Base-by-base conservation (phyloP, 2,329 filamentous ascomycete species). In the Fusarium paranaense region DNA sequence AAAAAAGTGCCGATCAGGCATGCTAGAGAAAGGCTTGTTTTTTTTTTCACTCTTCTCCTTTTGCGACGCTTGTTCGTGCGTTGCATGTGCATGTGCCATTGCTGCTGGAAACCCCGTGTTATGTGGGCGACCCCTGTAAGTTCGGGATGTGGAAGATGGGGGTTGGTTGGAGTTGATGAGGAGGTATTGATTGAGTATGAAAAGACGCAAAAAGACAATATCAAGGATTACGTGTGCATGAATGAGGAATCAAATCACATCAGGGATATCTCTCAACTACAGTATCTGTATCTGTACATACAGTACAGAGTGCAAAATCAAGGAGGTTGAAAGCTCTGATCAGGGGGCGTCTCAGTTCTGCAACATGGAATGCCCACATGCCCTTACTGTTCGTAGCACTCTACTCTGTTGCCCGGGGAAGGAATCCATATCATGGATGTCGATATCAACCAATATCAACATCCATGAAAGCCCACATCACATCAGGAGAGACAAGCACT, bases 161-260 rank as follows among this genome's bases (percentile, higher is more conserved):
- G 50, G 50, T 32, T 54, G 50, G 50, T 32, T 52, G 47, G 27
- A 13, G 27, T 20, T 50, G 45, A 50, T 30, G 27, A 54, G 27
- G 27, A 47, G 3, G 45, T 47, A 47, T 47, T 6, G 3, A 22
- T 8, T 22, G 40, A 42, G 20, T 8, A 42, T 42, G 13, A 20
- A 47, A 14, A 42, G 42, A 27, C 27, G 42, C 11, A 45, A 45
- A 45, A 47, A 18, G 42, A 20, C 20, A 16, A 37, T 14, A 37
- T 37, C 14, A 37, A 45, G 40, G 40, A 13, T 54, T 73, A 38
- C 38, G 52, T 71, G 27, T 60, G 22, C 60, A 63, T 71, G 62
- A 63, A 56, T 52, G 47, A 35, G 62, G 35, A 71, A 52, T 30
- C 25, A 27, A 30, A 50, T 47, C 42, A 47, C 20, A 47, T 47